A percentile compares a stretch with the other conserved stretches of the same genome.
Evolutionary conservation across 768 basidiomycete species (phyloP).

Genomic region (Lactifluus hygrophoroides): DNA sequence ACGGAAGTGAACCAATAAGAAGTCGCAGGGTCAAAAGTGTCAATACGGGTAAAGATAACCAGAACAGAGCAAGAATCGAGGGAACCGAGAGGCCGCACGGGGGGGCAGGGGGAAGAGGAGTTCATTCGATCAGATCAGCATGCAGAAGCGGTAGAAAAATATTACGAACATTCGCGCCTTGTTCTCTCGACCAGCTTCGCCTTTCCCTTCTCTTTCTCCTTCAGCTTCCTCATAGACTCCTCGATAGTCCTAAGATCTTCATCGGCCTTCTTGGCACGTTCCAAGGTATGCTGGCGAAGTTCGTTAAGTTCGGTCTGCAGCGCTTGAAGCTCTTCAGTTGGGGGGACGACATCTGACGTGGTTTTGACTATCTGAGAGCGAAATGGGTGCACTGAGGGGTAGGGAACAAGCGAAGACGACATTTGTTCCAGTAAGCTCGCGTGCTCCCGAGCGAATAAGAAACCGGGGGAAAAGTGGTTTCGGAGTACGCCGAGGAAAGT

Average conservation of each 20-base stretch:
- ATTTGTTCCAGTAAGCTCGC: constrained; percentile 29
- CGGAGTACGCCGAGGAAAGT: not conserved
- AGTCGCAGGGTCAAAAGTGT: not conserved
- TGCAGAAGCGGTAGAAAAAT: constrained; percentile 9
- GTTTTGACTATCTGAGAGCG: constrained; percentile 56
- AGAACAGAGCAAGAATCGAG: not conserved
- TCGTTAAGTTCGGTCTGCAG: constrained; percentile 53
- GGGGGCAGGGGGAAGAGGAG: constrained; percentile 12
- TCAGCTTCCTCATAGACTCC: constrained; percentile 67
- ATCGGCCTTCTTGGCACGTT: constrained; percentile 64
- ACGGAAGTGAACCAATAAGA: not conserved
- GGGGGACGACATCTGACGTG: constrained; percentile 56
- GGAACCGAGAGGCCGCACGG: constrained; percentile 8
- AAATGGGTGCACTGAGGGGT: constrained; percentile 38
- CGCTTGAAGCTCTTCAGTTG: constrained; percentile 60
- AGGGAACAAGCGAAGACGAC: constrained; percentile 53
- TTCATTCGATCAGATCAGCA: constrained; percentile 14
- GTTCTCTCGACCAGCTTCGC: constrained; percentile 60
- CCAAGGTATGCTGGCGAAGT: constrained; percentile 45
- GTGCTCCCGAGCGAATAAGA: constrained; percentile 4
- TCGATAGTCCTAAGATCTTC: constrained; percentile 68
- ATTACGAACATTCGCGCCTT: constrained; percentile 66
- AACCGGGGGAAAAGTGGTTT: constrained; percentile 3
- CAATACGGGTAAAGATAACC: not conserved
- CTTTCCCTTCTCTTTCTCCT: constrained; percentile 69